These are phyloP conservation scores for Lactarius trivialis DNA, from an alignment of 768 basidiomycete genomes.

Conservation along the genomic window DNA sequence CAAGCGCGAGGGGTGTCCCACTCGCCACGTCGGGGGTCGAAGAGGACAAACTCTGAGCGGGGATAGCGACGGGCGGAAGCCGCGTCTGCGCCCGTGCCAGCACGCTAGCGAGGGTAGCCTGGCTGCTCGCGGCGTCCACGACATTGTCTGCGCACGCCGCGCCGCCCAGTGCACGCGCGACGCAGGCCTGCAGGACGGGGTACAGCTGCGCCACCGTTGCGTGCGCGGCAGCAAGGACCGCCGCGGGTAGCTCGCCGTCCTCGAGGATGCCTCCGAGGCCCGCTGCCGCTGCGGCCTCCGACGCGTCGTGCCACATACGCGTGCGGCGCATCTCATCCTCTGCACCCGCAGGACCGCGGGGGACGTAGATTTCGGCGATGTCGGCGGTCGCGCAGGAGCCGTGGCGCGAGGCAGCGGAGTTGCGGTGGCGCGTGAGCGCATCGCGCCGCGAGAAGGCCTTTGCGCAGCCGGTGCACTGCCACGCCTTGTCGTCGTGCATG, in stretches of 20 bases:
- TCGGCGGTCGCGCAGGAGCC: slow-evolving; percentile 50
- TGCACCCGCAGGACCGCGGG: slow-evolving; percentile 36
- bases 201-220: slow-evolving; percentile 18
- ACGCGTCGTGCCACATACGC: slow-evolving; percentile 60
- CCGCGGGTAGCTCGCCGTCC: slow-evolving; percentile 22
- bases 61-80: slow-evolving; percentile 23
- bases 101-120: slow-evolving; percentile 64
- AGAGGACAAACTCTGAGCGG: slow-evolving; percentile 14
- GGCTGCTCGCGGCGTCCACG: slow-evolving; percentile 45
- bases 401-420: slow-evolving; percentile 45
- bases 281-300: slow-evolving; percentile 30
- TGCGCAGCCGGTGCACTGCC: slow-evolving; percentile 65
- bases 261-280: slow-evolving; percentile 7
- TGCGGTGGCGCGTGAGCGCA: slow-evolving; percentile 73
- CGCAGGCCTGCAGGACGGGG: slow-evolving; percentile 18
- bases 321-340: slow-evolving; percentile 47
- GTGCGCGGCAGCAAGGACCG: slow-evolving; percentile 20
- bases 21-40: slow-evolving; percentile 16
- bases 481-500: slow-evolving; percentile 66
- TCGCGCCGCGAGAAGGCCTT: slow-evolving; percentile 74
- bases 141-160: slow-evolving; percentile 21
- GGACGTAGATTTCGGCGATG: slow-evolving; percentile 48
- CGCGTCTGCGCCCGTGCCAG: slow-evolving; percentile 65
- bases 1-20: not conserved
- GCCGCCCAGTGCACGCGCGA: slow-evolving; percentile 10